phyloP scores from a whole-genome alignment of 108 stramenopile genomes.

The Cyclotella baltica region DNA sequence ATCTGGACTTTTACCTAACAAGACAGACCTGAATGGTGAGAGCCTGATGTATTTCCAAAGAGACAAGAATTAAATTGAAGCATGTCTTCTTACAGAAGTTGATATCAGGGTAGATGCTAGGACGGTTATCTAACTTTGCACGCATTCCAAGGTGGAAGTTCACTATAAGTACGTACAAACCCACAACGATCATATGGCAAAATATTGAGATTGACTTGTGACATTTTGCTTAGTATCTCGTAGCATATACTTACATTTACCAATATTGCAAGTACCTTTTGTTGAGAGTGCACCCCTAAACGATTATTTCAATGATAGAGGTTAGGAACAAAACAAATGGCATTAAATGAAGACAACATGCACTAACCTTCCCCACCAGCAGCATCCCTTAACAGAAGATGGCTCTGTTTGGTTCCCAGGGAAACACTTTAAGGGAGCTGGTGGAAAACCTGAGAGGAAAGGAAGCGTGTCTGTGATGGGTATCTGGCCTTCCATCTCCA shows the following conservation, averaged over 20 bases:
- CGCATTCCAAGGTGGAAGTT: conserved; percentile 34
- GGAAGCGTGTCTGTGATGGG: conserved; percentile 21
- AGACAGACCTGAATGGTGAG: background rate
- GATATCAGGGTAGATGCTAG: conserved; percentile 38
- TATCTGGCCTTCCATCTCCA: conserved; percentile 20
- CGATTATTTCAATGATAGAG: too few species aligned
- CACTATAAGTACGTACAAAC: background rate
- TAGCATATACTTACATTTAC: conserved; percentile 30
- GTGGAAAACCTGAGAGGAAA: conserved; percentile 6
- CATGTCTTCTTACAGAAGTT: conserved; percentile 50
- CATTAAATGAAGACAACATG: background rate
- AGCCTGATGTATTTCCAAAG: background rate
- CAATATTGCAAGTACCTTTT: conserved; percentile 38
- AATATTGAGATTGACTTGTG: too few species aligned
- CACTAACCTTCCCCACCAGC: conserved; percentile 47
- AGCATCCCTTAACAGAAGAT: conserved; percentile 39
- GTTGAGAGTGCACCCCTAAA: conserved; percentile 21
- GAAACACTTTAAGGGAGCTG: conserved; percentile 33
- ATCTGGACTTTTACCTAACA: conserved; percentile 12
- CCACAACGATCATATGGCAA: too few species aligned
- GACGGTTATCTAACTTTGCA: conserved; percentile 39
- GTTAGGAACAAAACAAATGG: background rate
- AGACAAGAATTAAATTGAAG: background rate
- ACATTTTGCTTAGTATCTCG: too few species aligned
- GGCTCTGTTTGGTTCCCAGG: conserved; percentile 12